Percentiles rank a stretch among this genome's conserved stretches.
These are phyloP conservation scores for Magnolia changhungtana DNA, from an alignment of 164 flowering plant genomes.

Conservation along the genomic window DNA sequence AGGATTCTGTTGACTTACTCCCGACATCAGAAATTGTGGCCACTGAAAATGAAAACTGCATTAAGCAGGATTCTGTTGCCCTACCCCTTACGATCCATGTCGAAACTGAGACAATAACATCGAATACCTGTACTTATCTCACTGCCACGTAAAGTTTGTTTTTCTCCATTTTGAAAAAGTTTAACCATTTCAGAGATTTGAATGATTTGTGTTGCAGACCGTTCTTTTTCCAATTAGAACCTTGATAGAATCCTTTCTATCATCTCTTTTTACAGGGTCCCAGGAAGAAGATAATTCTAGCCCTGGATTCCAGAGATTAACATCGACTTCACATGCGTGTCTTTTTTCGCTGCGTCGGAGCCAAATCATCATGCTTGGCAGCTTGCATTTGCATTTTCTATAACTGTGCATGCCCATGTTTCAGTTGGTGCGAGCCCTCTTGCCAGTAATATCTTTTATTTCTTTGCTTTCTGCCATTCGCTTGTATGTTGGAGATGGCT, in stretches of 20 bases:
- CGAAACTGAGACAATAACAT: background rate
- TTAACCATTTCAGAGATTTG: background rate
- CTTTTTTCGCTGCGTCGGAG: background rate
- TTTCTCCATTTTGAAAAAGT: background rate
- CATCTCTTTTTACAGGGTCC: conserved; percentile 62
- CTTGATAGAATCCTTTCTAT: background rate
- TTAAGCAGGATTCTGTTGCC: background rate
- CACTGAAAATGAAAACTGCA: too few species aligned
- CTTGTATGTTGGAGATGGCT: too few species aligned
- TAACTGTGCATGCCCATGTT: background rate
- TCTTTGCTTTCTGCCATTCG: background rate
- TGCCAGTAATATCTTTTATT: background rate
- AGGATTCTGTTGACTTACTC: background rate
- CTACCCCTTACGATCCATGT: background rate
- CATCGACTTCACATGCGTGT: background rate
- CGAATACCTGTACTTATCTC: background rate
- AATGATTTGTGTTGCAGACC: background rate
- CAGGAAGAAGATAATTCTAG: conserved; percentile 81
- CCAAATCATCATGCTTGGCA: background rate
- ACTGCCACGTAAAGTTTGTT: background rate
- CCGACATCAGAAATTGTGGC: too few species aligned
- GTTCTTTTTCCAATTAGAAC: background rate
- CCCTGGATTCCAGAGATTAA: conserved; percentile 56
- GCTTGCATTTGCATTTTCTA: background rate
- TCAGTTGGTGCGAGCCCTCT: conserved; percentile 1